A percentile compares a stretch with the other conserved stretches of the same genome.
Evolutionary conservation across 1,284 basidiomycete species (phyloP).

Genomic region (Irpex rosettiformis): DNA sequence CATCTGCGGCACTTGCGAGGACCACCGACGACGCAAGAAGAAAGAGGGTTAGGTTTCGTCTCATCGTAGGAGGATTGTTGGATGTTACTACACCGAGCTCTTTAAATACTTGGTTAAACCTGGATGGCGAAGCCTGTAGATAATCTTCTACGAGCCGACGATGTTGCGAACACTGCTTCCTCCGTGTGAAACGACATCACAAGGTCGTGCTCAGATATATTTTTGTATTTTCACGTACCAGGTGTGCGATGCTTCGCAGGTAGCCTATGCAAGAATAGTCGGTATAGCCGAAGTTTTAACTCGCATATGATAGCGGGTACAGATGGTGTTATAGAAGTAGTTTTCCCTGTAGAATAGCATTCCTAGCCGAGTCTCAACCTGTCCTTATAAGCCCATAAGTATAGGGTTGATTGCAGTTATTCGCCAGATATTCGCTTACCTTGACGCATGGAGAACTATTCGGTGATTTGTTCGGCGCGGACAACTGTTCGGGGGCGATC

Average conservation of each 20-base stretch:
- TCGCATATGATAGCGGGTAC: background rate
- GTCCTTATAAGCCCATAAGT: too few relatives aligned
- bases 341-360: background rate
- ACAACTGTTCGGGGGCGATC: background rate
- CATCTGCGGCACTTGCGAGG: conserved; percentile 12
- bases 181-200: background rate
- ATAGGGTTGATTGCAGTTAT: too few relatives aligned
- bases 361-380: background rate
- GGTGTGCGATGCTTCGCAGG: background rate
- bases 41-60: background rate
- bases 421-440: too few relatives aligned
- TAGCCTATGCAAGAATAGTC: background rate
- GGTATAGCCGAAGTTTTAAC: background rate
- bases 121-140: too few relatives aligned
- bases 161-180: background rate
- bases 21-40: background rate
- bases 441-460: background rate
- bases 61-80: background rate
- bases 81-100: too few relatives aligned
- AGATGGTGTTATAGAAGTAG: background rate
- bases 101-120: too few relatives aligned
- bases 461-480: background rate
- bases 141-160: background rate
- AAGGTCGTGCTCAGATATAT: background rate
- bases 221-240: background rate